These are phyloP conservation scores for Pythium aquatile DNA, from an alignment of 352 stramenopile species.

Conservation along the genomic window DNA sequence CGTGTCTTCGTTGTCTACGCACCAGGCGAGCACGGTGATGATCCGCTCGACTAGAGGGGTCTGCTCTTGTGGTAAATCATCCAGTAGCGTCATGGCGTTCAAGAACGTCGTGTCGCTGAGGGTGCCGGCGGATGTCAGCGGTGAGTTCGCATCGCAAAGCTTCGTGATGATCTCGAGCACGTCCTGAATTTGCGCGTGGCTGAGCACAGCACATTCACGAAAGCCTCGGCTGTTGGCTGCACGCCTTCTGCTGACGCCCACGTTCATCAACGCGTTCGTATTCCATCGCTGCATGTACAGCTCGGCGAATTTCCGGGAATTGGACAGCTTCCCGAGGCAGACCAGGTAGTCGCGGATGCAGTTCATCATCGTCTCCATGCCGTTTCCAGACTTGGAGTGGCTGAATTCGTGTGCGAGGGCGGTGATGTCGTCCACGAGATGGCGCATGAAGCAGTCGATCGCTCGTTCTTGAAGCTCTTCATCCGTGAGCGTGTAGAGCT, in stretches of 20 bases:
- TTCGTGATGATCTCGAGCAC: constrained; percentile 29
- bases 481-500: constrained; percentile 59
- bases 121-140: constrained; percentile 3
- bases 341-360: constrained; percentile 30
- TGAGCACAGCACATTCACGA: constrained; percentile 34
- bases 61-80: constrained; percentile 18
- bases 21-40: constrained; percentile 19
- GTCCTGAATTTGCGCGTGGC: constrained; percentile 33
- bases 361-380: neutral
- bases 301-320: constrained; percentile 43
- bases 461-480: constrained; percentile 43
- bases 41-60: constrained; percentile 15
- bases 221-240: constrained; percentile 43
- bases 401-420: constrained; percentile 13
- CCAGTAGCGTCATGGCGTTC: constrained; percentile 23
- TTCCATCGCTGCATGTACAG: constrained; percentile 52
- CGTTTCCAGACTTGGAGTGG: constrained; percentile 8
- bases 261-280: constrained; percentile 39
- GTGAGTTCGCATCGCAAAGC: constrained; percentile 16
- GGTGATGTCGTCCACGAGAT: constrained; percentile 30
- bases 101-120: constrained; percentile 23
- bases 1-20: constrained; percentile 22
- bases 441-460: constrained; percentile 55
- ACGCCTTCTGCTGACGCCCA: constrained; percentile 39
- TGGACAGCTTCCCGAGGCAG: constrained; percentile 40